These are phyloP conservation scores for Apiotrichum laibachii DNA, from an alignment of 1,284 basidiomycete species.

Conservation along the genomic window DNA sequence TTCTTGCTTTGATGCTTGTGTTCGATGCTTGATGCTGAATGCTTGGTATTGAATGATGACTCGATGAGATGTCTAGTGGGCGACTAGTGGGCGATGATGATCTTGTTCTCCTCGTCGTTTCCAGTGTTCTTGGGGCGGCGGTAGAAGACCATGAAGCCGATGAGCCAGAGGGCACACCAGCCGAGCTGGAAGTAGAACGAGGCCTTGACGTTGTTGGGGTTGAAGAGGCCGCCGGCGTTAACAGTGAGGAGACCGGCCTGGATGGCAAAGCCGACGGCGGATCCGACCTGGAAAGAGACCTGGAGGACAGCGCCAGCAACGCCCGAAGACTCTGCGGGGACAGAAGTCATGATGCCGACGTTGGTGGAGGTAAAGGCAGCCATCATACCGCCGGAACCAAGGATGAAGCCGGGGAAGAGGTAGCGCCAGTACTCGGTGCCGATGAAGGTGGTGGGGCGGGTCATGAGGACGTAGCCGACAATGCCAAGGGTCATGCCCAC, in stretches of 20 bases:
- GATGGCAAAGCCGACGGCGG: conserved; percentile 38
- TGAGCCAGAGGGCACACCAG: conserved; percentile 38
- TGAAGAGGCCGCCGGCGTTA: conserved; percentile 31
- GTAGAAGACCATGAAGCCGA: conserved; percentile 37
- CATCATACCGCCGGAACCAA: conserved; percentile 35
- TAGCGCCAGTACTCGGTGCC: conserved; percentile 43
- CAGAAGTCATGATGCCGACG: conserved; percentile 40
- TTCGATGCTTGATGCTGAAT: no score
- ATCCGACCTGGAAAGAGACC: conserved; percentile 42
- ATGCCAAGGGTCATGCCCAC: conserved; percentile 26
- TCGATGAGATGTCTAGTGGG: no score
- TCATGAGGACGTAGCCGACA: conserved; percentile 33
- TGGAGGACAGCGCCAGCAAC: conserved; percentile 48
- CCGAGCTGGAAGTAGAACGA: conserved; percentile 43
- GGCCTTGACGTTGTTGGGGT: conserved; percentile 36
- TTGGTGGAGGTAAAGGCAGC: conserved; percentile 26
- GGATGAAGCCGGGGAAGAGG: conserved; percentile 35
- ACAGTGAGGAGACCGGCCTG: conserved; percentile 46
- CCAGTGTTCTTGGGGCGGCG: conserved; percentile 23
- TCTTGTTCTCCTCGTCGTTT: not conserved
- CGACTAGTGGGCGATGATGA: not conserved
- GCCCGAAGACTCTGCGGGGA: conserved; percentile 37
- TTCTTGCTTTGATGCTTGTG: no score
- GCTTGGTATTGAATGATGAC: no score
- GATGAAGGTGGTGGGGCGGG: conserved; percentile 20